Conservation (phyloP, 1,139 yeast genomes). For the Pichia norvegensis region DNA sequence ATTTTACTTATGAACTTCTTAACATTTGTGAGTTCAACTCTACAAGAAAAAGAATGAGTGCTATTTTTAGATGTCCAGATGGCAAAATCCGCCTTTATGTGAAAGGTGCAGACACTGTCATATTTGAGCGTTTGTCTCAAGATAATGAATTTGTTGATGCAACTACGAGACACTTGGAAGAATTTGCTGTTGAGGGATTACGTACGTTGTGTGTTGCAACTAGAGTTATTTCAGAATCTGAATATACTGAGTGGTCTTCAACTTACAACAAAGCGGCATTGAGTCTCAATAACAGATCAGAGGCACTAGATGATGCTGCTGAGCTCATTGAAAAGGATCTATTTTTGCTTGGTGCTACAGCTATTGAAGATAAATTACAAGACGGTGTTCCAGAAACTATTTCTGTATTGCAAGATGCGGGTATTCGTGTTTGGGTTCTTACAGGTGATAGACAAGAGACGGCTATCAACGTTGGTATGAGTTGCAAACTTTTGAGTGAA, state of each 20-base stretch:
- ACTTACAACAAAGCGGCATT: conserved; percentile 75
- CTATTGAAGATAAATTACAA: conserved; percentile 94
- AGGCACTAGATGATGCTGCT: conserved; percentile 73
- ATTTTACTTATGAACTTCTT: conserved; percentile 63
- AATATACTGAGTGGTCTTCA: conserved; percentile 56
- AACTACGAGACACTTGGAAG: conserved; percentile 84
- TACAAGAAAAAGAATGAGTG: conserved; percentile 96
- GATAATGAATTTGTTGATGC: conserved; percentile 77
- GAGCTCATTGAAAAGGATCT: conserved; percentile 77
- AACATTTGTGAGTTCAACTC: conserved; percentile 96
- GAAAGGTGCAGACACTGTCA: conserved; percentile 97
- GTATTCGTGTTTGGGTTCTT: conserved; percentile 93
- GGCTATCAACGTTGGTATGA: conserved; percentile 98
- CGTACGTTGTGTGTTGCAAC: conserved; percentile 91
- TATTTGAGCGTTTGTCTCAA: conserved; percentile 69
- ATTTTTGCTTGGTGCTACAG: conserved; percentile 89
- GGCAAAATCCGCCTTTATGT: conserved; percentile 83
- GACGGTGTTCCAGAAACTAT: conserved; percentile 99
- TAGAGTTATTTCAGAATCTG: conserved; percentile 71
- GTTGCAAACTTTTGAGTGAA: conserved; percentile 86
- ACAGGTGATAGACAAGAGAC: conserved; percentile 99
- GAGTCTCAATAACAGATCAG: conserved; percentile 64
- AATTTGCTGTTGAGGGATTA: conserved; percentile 92
- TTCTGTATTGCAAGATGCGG: conserved; percentile 89
- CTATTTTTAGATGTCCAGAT: conserved; percentile 89